phyloP scores from a whole-genome alignment of 345 rosid genomes.

The Arabis alpina region DNA sequence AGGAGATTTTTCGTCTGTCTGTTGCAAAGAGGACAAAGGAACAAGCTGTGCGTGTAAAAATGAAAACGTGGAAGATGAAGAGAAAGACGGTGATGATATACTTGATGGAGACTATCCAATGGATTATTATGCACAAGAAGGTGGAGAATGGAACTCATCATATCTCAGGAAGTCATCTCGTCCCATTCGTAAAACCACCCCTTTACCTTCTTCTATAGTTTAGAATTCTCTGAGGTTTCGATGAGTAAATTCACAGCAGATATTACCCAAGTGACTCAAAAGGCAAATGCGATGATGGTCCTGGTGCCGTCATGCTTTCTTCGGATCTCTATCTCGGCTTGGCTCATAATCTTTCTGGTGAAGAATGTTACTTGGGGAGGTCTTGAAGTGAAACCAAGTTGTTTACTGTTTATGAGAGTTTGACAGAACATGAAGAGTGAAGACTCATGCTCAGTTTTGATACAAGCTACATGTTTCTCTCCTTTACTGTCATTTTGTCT shows the following conservation, averaged over 20 bases:
- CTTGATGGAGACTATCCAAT: conserved; percentile 75
- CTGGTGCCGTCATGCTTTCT: conserved; percentile 18
- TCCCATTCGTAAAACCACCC: conserved; percentile 44
- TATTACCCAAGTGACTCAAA: not conserved
- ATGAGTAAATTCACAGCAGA: not conserved
- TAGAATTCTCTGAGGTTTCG: conserved; percentile 9
- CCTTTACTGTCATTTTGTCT: not conserved
- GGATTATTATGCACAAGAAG: conserved; percentile 97
- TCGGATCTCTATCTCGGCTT: not conserved
- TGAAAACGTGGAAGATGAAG: conserved; percentile 32
- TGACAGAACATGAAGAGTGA: conserved; percentile 20
- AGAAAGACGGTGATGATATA: conserved; percentile 30
- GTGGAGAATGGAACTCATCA: conserved; percentile 95
- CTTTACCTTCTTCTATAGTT: conserved; percentile 36
- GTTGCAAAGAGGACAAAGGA: conserved; percentile 36
- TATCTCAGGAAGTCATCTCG: conserved; percentile 69
- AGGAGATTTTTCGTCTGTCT: conserved; percentile 27
- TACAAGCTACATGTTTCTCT: conserved; percentile 16
- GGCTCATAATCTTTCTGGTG: not conserved
- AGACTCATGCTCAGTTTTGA: not conserved
- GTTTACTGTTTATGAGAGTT: conserved; percentile 2
- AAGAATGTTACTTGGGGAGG: conserved; percentile 4
- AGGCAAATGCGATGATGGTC: not conserved
- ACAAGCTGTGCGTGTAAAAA: conserved; percentile 45
- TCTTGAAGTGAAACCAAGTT: not conserved